Percentiles rank a stretch among this genome's conserved stretches.
Evolutionary conservation across 2,329 filamentous ascomycete species (phyloP).

Genomic region (Aspergillus chevalieri): DNA sequence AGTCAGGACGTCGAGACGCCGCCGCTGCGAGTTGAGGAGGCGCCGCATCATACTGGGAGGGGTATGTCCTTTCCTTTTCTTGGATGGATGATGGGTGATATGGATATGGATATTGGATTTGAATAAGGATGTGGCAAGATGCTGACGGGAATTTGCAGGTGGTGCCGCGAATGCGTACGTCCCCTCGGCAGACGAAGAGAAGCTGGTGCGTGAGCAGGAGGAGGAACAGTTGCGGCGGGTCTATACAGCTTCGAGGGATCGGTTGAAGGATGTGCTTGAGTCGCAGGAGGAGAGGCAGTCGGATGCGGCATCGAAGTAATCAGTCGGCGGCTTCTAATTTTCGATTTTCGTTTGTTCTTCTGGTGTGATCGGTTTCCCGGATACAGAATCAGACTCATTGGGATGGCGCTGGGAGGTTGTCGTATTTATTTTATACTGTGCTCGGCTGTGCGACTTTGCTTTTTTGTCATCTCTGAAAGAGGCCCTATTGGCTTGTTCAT

Average conservation of each 20-base stretch:
- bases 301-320: constrained; percentile 3
- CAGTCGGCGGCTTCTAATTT: neutral
- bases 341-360: neutral
- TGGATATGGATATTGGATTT: neutral
- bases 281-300: constrained; percentile 15
- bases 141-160: constrained; percentile 13
- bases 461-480: neutral
- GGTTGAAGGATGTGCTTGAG: constrained; percentile 20
- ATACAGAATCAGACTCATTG: neutral
- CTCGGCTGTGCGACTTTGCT: neutral
- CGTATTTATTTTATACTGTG: neutral
- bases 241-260: constrained; percentile 22
- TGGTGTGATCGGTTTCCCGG: neutral
- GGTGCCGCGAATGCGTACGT: constrained; percentile 33
- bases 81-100: neutral
- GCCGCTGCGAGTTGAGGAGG: constrained; percentile 32
- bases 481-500: neutral
- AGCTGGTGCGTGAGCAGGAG: constrained; percentile 25
- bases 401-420: neutral
- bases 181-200: constrained; percentile 18
- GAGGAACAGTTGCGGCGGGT: constrained; percentile 27
- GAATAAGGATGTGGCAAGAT: neutral
- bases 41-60: constrained; percentile 38
- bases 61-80: constrained; percentile 23
- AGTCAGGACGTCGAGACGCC: constrained; percentile 73